These are phyloP conservation scores for Pestalotiopsis sp. DNA, from an alignment of 2,329 filamentous ascomycete species.

Conservation along the genomic window DNA sequence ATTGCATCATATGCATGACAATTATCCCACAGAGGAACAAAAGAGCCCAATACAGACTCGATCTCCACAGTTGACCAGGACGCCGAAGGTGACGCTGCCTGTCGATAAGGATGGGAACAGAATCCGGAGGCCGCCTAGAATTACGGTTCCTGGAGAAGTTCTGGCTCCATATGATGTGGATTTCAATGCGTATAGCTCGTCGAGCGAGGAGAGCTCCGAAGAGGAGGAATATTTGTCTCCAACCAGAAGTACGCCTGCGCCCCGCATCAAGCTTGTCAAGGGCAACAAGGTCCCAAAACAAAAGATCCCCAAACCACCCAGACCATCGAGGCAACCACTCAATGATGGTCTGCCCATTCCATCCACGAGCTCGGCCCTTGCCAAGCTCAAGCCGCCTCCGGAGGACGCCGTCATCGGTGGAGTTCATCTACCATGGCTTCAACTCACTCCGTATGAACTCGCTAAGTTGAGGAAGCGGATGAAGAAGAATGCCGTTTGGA, in stretches of 20 bases:
- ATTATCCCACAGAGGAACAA: conserved; percentile 58
- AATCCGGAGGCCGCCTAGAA: conserved; percentile 54
- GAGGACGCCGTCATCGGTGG: conserved; percentile 62
- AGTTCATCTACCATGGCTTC: conserved; percentile 66
- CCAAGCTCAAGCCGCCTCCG: conserved; percentile 58
- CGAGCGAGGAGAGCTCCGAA: conserved; percentile 56
- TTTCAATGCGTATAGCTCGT: conserved; percentile 60
- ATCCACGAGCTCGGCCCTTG: conserved; percentile 42
- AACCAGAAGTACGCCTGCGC: conserved; percentile 36
- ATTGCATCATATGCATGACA: conserved; percentile 61
- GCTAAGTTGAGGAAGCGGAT: conserved; percentile 78
- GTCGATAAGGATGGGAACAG: conserved; percentile 48
- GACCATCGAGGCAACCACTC: conserved; percentile 32
- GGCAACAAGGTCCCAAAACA: conserved; percentile 49
- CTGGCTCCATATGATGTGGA: conserved; percentile 68
- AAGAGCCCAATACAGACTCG: conserved; percentile 55
- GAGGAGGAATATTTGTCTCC: conserved; percentile 48
- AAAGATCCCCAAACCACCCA: conserved; percentile 35
- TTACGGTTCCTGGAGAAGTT: conserved; percentile 69
- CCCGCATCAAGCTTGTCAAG: conserved; percentile 56
- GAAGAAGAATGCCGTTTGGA: conserved; percentile 91
- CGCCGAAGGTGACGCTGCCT: conserved; percentile 49
- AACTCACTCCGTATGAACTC: conserved; percentile 66
- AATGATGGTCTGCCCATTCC: conserved; percentile 44
- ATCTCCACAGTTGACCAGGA: conserved; percentile 56